Evolutionary conservation across 352 stramenopile genomes (phyloP), one percentile per base, ranked within the genome.

Genomic region (Phytophthora cactorum): DNA sequence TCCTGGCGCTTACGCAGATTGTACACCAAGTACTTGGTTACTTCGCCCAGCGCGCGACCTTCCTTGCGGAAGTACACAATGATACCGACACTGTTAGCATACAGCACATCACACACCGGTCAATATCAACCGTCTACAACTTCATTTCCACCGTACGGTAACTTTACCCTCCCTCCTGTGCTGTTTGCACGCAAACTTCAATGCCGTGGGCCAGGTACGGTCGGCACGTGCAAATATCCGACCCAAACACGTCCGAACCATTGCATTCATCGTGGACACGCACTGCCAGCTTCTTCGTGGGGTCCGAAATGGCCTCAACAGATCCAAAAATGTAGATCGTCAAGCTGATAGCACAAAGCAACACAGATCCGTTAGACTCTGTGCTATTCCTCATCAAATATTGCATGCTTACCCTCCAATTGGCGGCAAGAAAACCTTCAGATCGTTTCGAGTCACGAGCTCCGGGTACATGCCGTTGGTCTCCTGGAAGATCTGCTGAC

Each of bases 381-480:
- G 28, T 11, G 45, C 25, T 27, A n/a, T 53, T 27, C 10, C 25
- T 5, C 14, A 46, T 22, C 50, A 61, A 52, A 17, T 54, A 49
- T 10, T 78, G 25, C 41, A 36, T 3, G 6, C 83, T 52, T 76
- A 91, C 84, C 97, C 97, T 67, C 97, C 97, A 74, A 99, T 99
- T 11, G 98, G 98, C 36, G 98, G 98, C 38, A 99, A 66, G 65
- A 99, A 99, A 2, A 99, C 89, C 75, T 99, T 99, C 56, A 99
- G 89, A 69, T 99, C 98, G 17, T 96, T 97, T 51, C 98, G 86
- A 12, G 98, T 99, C 61, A 99, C 97, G 6, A 99, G 76, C 79
- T 99, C 98, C 4, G 98, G 98, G 77, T 99, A 99, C 97, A 99
- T 99, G 67, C 98, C 98, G 79, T 99, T 99, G 38, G 97, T 99